phyloP scores from a whole-genome alignment of 2,329 filamentous ascomycete species.

The Ceratocystis smalleyi region DNA sequence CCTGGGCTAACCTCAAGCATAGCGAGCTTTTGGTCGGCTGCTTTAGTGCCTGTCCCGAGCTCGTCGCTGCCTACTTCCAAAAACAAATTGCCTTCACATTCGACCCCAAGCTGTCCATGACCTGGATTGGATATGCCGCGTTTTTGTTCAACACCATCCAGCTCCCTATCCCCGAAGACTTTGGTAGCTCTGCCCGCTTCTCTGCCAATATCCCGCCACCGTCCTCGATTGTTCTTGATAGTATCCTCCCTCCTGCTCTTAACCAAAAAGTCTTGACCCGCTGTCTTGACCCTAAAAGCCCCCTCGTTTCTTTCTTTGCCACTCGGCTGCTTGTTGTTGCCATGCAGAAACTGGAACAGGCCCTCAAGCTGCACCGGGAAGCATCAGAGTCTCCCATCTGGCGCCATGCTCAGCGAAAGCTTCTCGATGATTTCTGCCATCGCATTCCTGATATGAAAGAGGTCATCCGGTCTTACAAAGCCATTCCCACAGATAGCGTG shows the following conservation, averaged over 20 bases:
- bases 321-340: constrained; percentile 63
- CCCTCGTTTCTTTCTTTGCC: constrained; percentile 71
- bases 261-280: constrained; percentile 64
- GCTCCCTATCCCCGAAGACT: constrained; percentile 54
- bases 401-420: constrained; percentile 50
- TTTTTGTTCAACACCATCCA: constrained; percentile 72
- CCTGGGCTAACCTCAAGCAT: constrained; percentile 68
- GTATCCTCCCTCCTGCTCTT: constrained; percentile 67
- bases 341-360: constrained; percentile 58
- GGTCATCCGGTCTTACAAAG: constrained; percentile 57
- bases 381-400: constrained; percentile 35
- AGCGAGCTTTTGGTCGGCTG: constrained; percentile 67
- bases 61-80: constrained; percentile 75
- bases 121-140: constrained; percentile 87
- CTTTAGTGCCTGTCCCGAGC: constrained; percentile 67
- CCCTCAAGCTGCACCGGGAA: constrained; percentile 42
- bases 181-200: constrained; percentile 50
- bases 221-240: constrained; percentile 64
- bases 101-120: constrained; percentile 80
- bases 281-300: constrained; percentile 62
- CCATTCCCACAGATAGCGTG: constrained; percentile 49
- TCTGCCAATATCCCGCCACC: constrained; percentile 55
- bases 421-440: constrained; percentile 60
- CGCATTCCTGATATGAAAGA: constrained; percentile 72
- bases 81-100: constrained; percentile 68